These are phyloP conservation scores for Suillus fuscotomentosus DNA, from an alignment of 768 basidiomycete species.

Conservation along the genomic window DNA sequence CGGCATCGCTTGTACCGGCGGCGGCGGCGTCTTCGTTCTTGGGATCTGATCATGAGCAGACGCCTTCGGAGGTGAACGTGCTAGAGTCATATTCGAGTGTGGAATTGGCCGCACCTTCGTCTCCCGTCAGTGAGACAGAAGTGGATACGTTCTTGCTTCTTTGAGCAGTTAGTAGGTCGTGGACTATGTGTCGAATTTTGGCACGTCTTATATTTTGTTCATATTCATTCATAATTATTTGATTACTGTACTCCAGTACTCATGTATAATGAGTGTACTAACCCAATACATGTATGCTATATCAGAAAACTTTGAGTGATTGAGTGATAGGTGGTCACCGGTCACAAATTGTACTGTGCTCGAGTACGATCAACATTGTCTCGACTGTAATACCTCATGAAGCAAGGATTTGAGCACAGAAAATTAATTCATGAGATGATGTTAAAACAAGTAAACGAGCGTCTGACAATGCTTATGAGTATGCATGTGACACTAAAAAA, in stretches of 20 bases:
- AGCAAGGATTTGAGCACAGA: neutral
- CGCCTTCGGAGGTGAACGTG: neutral
- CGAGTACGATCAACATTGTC: too few relatives aligned
- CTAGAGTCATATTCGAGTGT: neutral
- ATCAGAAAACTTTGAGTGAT: neutral
- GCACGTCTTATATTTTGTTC: neutral
- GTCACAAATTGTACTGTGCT: neutral
- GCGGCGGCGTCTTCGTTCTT: slow-evolving; percentile 2
- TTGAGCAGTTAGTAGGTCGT: slow-evolving; percentile 10
- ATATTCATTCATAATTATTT: neutral
- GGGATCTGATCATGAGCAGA: neutral
- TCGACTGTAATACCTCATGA: too few relatives aligned
- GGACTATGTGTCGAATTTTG: neutral
- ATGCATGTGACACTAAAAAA: neutral
- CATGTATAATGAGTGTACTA: neutral
- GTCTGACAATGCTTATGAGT: neutral
- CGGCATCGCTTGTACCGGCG: neutral
- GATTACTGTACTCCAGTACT: neutral
- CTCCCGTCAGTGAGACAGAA: neutral
- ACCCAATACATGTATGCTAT: neutral
- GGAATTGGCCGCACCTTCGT: neutral
- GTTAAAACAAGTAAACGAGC: neutral
- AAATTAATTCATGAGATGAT: slow-evolving; percentile 4
- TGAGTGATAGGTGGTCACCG: too few relatives aligned
- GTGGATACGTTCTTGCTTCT: slow-evolving; percentile 25